Percentiles rank a stretch among this genome's conserved stretches.
Evolutionary conservation across 805 yeast species (phyloP).

Genomic region (Candida stauntonica): DNA sequence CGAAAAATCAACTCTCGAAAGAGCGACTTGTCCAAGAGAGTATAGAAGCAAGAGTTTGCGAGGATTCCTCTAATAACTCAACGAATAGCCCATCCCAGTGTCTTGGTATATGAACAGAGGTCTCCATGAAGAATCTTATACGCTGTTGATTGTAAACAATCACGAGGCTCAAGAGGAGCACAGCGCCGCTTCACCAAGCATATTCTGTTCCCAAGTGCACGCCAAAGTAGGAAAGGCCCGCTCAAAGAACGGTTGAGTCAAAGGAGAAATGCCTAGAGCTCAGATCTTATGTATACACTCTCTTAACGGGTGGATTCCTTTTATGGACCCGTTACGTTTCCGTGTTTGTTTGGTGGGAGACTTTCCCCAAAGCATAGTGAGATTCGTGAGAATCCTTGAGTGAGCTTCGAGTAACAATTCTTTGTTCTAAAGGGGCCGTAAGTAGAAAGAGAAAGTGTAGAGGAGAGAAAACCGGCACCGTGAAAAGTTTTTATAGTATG

Average conservation of each 20-base stretch:
- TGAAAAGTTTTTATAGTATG: constrained; percentile 2
- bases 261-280: no score
- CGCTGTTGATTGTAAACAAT: constrained; percentile 6
- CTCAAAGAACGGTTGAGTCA: no score
- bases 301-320: constrained; percentile 13
- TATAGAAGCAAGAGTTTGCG: neutral
- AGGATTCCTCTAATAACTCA: neutral
- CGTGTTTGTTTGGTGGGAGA: constrained; percentile 73
- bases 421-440: constrained; percentile 57
- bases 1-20: constrained; percentile 37
- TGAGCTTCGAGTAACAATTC: constrained; percentile 75
- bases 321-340: constrained; percentile 46
- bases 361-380: constrained; percentile 73
- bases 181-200: no score
- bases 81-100: neutral
- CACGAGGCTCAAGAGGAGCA: constrained; percentile 26
- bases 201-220: no score
- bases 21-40: constrained; percentile 5
- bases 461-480: constrained; percentile 1
- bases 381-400: constrained; percentile 40
- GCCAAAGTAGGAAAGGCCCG: no score
- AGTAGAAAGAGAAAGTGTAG: neutral
- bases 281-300: neutral
- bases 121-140: no score
- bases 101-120: neutral